Base-by-base conservation (phyloP, 2,329 filamentous ascomycete genomes). In the Cladosporium colombiae region DNA sequence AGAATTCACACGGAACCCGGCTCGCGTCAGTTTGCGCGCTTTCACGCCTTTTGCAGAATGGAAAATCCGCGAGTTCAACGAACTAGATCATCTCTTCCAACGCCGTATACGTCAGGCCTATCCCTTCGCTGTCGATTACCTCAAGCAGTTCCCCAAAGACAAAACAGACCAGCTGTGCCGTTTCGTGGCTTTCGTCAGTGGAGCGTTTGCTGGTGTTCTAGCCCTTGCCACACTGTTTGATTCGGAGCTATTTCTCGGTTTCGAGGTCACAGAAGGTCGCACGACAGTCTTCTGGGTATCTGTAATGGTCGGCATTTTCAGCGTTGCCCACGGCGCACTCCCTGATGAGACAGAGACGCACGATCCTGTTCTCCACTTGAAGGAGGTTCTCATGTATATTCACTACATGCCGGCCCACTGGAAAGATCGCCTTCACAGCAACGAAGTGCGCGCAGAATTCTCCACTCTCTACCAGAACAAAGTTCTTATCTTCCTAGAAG, bases 21-120 rank as follows among this genome's bases (percentile, higher is more conserved):
- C 92, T 0, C 89, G 93, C 68, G 86, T 97, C 44, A 91, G 91
- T n/a, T 90, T 92, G 18, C 88, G 95, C 49, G 89, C 93, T 70
- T 99, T 97, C 75, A 98, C 94, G 0, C 91, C 93, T 1, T 86
- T 97, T 60, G 95, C 95, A 0, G 91, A 97, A 76, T 99, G 95
- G 95, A 98, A 97, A 74, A 97, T 99, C 69, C 89, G 95, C 57
- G 94, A 98, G 76, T 99, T 98, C 84, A 99, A 99, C 74, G 95
- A 99, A 77, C 84, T 99, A 1, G 90, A 90, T 65, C 95, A 99
- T 77, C 84, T 98, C 2, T 99, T 98, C 73, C 87, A 93, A 67
- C 91, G 94, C 69, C 88, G 95, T 23, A 83, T 94, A 50, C 93
- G 96, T 70, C 96, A 98, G 90, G 97, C 95, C 0, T 93, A 95